phyloP scores from a whole-genome alignment of 257 asterid species.

The Salvia hispanica region DNA sequence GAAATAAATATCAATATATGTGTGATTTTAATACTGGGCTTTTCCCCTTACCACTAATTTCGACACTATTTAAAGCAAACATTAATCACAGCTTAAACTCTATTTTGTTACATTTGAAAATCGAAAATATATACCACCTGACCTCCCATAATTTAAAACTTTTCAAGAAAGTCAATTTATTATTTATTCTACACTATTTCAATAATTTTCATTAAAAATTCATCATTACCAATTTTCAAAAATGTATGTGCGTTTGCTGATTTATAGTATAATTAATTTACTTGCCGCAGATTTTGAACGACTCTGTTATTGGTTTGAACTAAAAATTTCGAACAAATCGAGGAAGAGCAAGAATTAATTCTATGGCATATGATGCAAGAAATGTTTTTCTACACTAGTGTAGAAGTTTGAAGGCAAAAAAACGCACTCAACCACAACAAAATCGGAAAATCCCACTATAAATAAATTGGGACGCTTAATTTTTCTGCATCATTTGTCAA shows the following conservation, averaged over 20 bases:
- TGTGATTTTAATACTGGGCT: neutral
- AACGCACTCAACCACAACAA: slow-evolving; percentile 22
- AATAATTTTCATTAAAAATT: no score
- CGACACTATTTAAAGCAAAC: neutral
- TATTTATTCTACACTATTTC: neutral
- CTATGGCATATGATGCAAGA: neutral
- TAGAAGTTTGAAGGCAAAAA: neutral
- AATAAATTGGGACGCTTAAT: slow-evolving; percentile 4
- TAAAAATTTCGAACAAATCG: neutral
- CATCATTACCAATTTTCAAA: no score
- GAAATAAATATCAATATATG: no score
- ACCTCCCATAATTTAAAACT: neutral
- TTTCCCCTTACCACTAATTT: slow-evolving; percentile 17
- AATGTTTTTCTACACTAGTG: neutral
- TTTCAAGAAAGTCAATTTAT: neutral
- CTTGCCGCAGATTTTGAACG: no score
- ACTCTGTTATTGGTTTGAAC: neutral
- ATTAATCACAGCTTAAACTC: neutral
- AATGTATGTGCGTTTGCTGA: no score
- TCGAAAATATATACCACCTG: neutral
- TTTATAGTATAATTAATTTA: no score
- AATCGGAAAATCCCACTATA: slow-evolving; percentile 4
- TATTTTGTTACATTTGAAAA: neutral
- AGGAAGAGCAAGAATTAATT: neutral
- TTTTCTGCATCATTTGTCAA: slow-evolving; percentile 46